Conservation (phyloP, 331 rosid species). For the Stylosanthes scabra region DNA sequence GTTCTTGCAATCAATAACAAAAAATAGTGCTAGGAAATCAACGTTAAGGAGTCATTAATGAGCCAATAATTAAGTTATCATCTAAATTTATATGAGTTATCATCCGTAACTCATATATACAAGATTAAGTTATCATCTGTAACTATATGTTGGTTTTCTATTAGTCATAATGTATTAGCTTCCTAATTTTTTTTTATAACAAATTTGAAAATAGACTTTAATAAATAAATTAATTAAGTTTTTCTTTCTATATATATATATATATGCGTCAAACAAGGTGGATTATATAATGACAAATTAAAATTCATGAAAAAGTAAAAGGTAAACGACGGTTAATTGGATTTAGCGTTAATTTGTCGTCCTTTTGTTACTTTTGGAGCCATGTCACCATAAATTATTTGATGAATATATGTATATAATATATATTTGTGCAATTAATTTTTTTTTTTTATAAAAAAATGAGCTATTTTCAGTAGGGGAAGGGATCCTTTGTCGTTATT, state of each 20-base stretch:
- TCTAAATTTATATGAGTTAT: no score
- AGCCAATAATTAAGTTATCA: no score
- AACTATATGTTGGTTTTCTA: no score
- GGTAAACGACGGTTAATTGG: conserved; percentile 24
- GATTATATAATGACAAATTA: conserved; percentile 41
- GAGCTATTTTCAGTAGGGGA: background rate
- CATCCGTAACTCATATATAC: no score
- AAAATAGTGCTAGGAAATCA: no score
- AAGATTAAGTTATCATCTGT: no score
- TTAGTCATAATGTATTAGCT: no score
- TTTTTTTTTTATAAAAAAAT: background rate
- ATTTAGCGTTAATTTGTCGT: conserved; percentile 35
- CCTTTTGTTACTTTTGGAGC: conserved; percentile 32
- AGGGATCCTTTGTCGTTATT: conserved; percentile 36
- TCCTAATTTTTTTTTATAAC: no score
- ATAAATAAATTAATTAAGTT: no score
- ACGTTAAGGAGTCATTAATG: no score
- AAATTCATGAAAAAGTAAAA: conserved; percentile 33
- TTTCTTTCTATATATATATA: background rate
- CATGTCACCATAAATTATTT: background rate
- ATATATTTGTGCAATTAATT: conserved; percentile 25
- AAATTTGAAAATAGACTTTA: no score
- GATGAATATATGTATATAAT: conserved; percentile 15
- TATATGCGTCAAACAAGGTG: conserved; percentile 33
- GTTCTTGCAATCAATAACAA: no score